Percentiles rank a stretch among this genome's conserved stretches.
phyloP scores from a whole-genome alignment of 192 early-diverging fungal species.

The Martensiomyces pterosporus region DNA sequence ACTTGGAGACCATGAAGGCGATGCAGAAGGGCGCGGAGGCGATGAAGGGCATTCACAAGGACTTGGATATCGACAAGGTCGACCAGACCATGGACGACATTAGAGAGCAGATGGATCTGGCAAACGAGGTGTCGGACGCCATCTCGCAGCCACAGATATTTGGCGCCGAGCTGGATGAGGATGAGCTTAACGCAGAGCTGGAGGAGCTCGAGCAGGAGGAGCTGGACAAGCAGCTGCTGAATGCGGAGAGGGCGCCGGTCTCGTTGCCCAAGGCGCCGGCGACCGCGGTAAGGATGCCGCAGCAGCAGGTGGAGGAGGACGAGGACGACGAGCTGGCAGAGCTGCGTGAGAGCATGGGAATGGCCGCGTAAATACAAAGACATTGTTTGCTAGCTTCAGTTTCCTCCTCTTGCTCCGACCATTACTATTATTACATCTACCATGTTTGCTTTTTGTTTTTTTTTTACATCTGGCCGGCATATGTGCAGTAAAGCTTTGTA shows the following conservation, averaged over 20 bases:
- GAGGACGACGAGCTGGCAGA: conserved; percentile 46
- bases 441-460: background rate
- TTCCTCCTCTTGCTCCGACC: too few relatives aligned
- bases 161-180: conserved; percentile 90
- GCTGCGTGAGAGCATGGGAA: conserved; percentile 44
- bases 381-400: too few relatives aligned
- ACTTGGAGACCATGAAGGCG: conserved; percentile 91
- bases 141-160: conserved; percentile 85
- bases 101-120: conserved; percentile 94
- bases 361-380: conserved; percentile 26
- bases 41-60: conserved; percentile 89
- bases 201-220: conserved; percentile 93
- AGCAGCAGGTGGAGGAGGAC: conserved; percentile 8
- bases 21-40: conserved; percentile 90
- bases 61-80: conserved; percentile 84
- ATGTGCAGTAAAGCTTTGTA: too few relatives aligned
- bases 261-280: conserved; percentile 57
- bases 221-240: conserved; percentile 78
- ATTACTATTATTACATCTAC: background rate
- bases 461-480: too few relatives aligned
- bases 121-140: conserved; percentile 90
- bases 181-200: conserved; percentile 85
- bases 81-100: conserved; percentile 96
- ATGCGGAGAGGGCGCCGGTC: conserved; percentile 61
- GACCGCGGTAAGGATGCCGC: background rate